phyloP scores from a whole-genome alignment of 441 rosid genomes.

The Pelargonium cotyledonis region DNA sequence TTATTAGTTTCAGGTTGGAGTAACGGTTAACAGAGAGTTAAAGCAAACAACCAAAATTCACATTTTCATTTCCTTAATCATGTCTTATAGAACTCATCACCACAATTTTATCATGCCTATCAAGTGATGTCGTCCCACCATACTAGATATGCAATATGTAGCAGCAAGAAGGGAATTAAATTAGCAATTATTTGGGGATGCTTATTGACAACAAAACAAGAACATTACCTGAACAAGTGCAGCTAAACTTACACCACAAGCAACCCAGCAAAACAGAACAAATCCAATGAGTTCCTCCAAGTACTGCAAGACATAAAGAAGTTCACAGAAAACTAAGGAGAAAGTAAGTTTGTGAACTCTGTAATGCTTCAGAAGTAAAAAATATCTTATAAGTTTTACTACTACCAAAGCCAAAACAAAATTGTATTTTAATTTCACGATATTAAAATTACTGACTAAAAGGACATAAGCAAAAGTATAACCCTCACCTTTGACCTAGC shows the following conservation, averaged over 20 bases:
- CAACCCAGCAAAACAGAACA: conserved; percentile 83
- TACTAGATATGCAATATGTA: conserved; percentile 5
- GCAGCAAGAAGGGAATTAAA: neutral
- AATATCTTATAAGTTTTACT: neutral
- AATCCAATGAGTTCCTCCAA: conserved; percentile 84
- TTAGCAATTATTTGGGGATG: neutral
- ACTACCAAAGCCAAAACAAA: neutral
- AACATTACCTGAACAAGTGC: conserved; percentile 81
- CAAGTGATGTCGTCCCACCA: neutral
- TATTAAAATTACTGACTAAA: neutral
- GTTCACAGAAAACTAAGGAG: conserved; percentile 5
- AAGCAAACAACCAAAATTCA: conserved; percentile 3
- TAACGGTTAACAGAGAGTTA: no score
- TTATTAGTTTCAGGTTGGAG: no score
- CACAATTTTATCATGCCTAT: neutral
- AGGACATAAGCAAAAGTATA: neutral
- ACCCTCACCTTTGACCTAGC: conserved; percentile 68
- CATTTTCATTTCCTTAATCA: neutral
- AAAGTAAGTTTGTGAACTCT: conserved; percentile 4
- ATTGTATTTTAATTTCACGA: neutral
- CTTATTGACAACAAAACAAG: conserved; percentile 11
- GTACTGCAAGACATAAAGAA: conserved; percentile 53
- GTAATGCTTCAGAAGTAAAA: conserved; percentile 4
- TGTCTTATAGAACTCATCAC: neutral
- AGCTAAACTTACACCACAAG: conserved; percentile 80